Conservation (phyloP, 1,284 basidiomycete species). For the Pseudozyma pruni region DNA sequence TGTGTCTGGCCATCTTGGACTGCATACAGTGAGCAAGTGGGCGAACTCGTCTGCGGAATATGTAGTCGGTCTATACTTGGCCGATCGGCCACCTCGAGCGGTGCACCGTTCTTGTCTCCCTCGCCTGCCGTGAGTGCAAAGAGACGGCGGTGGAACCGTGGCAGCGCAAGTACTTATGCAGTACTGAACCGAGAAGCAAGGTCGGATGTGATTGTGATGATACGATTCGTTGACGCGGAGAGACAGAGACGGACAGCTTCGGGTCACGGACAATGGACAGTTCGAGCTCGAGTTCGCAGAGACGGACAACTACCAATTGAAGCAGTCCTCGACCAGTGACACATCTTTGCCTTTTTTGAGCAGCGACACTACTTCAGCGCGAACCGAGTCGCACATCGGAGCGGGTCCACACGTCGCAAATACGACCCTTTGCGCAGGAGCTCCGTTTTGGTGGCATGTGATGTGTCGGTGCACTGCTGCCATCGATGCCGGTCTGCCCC, state of each 20-base stretch:
- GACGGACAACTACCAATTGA: conserved; percentile 6
- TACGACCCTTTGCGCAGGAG: conserved; percentile 3
- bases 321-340: conserved; percentile 17
- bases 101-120: background rate
- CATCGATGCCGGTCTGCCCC: conserved; percentile 20
- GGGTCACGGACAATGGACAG: no score
- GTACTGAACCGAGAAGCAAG: no score
- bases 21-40: background rate
- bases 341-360: conserved; percentile 10
- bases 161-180: no score
- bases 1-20: no score
- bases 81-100: no score
- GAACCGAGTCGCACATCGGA: conserved; percentile 17
- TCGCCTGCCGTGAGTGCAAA: background rate
- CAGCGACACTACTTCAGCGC: conserved; percentile 11
- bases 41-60: conserved; percentile 1
- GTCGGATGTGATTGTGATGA: no score
- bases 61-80: background rate
- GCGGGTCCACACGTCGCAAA: conserved; percentile 30
- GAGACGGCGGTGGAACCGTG: no score
- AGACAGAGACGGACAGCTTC: no score
- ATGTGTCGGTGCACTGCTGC: conserved; percentile 17
- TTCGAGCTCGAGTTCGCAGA: no score
- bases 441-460: background rate
- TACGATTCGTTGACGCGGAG: no score